Evolutionary conservation across 2,329 filamentous ascomycete species (phyloP), one percentile per base, ranked within the genome.

Genomic region (Penicillium sp.): DNA sequence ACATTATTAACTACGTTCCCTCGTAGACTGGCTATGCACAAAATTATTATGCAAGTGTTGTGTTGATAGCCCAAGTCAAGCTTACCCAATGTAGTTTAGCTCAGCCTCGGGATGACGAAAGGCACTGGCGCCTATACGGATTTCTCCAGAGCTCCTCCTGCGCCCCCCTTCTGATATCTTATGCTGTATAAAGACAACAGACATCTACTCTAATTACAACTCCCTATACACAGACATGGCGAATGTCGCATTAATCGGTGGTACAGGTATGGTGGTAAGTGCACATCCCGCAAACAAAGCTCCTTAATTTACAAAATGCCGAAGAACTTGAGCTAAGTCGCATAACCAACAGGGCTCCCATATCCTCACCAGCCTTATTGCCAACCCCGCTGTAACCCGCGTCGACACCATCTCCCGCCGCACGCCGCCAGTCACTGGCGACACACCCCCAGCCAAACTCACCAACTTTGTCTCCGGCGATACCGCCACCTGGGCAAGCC

Each of bases 391-490:
- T 25, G 65, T 78, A 49, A 71, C 72, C 40, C 73, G 73, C 17
- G 71, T 82, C 45, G 73, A 79, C 54, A 77, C 78, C 6, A 72
- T 82, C 60, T 78, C 78, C 50, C 77, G 79, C 37, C 77, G 79
- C 38, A 69, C 71, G 12, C 75, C 73, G n/a, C 62, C 70, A 51
- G 66, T 64, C 19, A 68, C 67, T 46, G 75, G 78, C 7, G 80
- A 78, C n/a, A 80, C 81, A 15, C 75, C 81, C 54, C 77, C 82
- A 63, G 75, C 81, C 54, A 89, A 88, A 65, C 83, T 93, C 61
- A 80, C 83, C 52, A 81, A 87, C n/a, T 78, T 89, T 64, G 75
- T 89, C 67, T 86, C 89, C 27, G 64, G 82, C 65, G 89, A 95
- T 73, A 86, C 85, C 1, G 73, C 83, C 8, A 81, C 83, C 70